Evolutionary conservation across 2,329 filamentous ascomycete species (phyloP).

Genomic region (Fusarium sulawesiense): DNA sequence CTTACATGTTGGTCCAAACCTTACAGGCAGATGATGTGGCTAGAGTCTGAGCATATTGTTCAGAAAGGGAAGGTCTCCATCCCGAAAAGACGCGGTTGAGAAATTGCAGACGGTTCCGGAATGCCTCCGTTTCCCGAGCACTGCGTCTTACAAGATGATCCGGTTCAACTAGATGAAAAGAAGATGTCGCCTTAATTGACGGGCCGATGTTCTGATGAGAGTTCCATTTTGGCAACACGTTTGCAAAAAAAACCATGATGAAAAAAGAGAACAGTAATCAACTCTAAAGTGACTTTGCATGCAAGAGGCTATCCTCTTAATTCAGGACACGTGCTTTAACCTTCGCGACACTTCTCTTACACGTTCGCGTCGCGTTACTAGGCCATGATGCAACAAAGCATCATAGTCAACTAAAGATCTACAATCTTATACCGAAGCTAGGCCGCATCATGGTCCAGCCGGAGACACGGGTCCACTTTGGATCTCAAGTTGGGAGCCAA

Average conservation of each 20-base stretch:
- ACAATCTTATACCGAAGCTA: slow-evolving; percentile 3
- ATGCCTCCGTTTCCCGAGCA: slow-evolving; percentile 26
- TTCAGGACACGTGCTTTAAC: slow-evolving; percentile 11
- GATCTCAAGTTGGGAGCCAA: slow-evolving; percentile 4
- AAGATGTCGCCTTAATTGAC: background rate
- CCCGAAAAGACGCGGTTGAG: slow-evolving; percentile 12
- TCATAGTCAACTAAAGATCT: background rate
- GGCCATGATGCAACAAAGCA: slow-evolving; percentile 1
- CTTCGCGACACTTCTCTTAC: slow-evolving; percentile 23
- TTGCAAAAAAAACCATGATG: no score
- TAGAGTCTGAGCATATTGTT: slow-evolving; percentile 1
- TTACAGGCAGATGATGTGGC: slow-evolving; percentile 6
- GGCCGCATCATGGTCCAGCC: slow-evolving; percentile 32
- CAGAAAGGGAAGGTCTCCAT: slow-evolving; percentile 12
- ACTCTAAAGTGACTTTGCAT: background rate
- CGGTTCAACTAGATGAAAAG: background rate
- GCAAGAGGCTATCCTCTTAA: background rate
- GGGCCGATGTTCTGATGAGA: background rate
- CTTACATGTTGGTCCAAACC: background rate
- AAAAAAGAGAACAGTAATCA: background rate
- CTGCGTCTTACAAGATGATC: slow-evolving; percentile 21
- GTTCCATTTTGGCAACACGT: no score
- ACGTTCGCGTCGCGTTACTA: slow-evolving; percentile 29
- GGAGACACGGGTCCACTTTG: slow-evolving; percentile 17
- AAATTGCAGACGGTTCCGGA: slow-evolving; percentile 13